Evolutionary conservation across 345 rosid genomes (phyloP).

Genomic region (Citrus cavaleriei): DNA sequence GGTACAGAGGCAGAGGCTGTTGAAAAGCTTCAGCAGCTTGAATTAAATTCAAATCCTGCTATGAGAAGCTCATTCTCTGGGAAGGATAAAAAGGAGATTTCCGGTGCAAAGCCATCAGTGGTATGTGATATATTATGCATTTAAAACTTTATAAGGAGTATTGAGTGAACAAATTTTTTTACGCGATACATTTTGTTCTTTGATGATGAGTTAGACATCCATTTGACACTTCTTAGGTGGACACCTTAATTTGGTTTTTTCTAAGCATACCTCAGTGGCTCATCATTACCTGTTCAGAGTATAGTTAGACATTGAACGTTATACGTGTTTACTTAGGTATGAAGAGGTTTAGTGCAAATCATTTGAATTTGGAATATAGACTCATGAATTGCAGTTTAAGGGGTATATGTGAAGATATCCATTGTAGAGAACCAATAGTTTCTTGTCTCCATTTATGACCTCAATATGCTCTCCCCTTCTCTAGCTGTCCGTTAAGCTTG

Average conservation of each 20-base stretch:
- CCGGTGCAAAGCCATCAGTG: conserved; percentile 49
- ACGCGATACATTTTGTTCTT: conserved; percentile 3
- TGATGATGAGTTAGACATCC: not conserved
- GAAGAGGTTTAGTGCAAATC: not conserved
- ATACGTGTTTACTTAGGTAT: not conserved
- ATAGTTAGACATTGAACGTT: not conserved
- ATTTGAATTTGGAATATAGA: not conserved
- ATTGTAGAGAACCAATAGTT: not conserved
- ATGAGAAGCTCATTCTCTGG: conserved; percentile 41
- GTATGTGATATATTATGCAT: conserved; percentile 32
- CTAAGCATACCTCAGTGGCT: not conserved
- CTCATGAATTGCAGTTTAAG: not conserved
- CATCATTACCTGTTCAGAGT: not conserved
- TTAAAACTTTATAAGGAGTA: not conserved
- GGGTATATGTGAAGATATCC: not conserved
- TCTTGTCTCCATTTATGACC: not conserved
- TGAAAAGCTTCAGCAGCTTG: conserved; percentile 68
- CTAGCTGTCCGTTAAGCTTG: too few relatives aligned
- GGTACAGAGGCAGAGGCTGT: conserved; percentile 68
- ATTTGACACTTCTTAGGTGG: not conserved
- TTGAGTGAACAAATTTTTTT: not conserved
- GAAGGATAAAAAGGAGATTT: conserved; percentile 48
- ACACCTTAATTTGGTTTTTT: not conserved
- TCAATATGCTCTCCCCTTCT: too few relatives aligned
- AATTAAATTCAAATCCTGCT: conserved; percentile 53